phyloP scores from a whole-genome alignment of 2,329 filamentous ascomycete genomes.

The Fusarium tanahbumbuense region DNA sequence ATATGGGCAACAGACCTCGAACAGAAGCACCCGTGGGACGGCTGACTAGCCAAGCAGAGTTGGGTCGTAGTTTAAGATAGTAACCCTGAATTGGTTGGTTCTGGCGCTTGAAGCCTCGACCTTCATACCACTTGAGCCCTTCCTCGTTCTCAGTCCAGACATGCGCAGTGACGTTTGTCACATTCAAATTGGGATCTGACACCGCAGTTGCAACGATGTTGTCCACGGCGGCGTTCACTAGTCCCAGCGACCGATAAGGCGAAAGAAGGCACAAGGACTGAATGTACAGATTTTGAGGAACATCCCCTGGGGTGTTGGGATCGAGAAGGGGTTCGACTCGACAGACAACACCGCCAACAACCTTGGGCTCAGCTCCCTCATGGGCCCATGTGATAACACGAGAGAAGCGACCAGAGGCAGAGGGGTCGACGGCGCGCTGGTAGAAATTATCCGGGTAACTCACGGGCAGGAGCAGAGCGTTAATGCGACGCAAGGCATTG shows the following conservation, averaged over 20 bases:
- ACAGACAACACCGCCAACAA: constrained; percentile 72
- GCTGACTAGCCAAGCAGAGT: constrained; percentile 70
- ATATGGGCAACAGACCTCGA: constrained; percentile 36
- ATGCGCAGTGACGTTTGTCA: constrained; percentile 68
- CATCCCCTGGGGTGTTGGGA: constrained; percentile 20
- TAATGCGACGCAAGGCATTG: constrained; percentile 71
- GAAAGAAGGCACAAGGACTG: constrained; percentile 72
- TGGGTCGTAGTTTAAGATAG: constrained; percentile 71
- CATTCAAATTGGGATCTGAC: constrained; percentile 52
- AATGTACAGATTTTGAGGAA: constrained; percentile 67
- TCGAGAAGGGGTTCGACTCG: constrained; percentile 62
- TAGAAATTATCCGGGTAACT: constrained; percentile 74
- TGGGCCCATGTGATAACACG: constrained; percentile 70
- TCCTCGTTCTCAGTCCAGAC: constrained; percentile 76
- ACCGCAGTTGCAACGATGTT: constrained; percentile 59
- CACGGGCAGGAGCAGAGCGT: constrained; percentile 72
- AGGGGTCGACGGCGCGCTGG: constrained; percentile 62
- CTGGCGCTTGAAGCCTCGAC: constrained; percentile 65
- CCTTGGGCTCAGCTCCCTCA: constrained; percentile 56
- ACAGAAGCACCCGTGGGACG: constrained; percentile 54
- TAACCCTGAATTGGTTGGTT: constrained; percentile 65
- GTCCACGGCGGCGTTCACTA: constrained; percentile 68
- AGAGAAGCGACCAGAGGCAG: constrained; percentile 65
- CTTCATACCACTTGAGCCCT: constrained; percentile 70
- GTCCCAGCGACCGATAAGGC: constrained; percentile 70